Evolutionary conservation across 208 protist species (phyloP), one percentile per base, ranked within the genome.

Genomic region (Crithidia fasciculata): DNA sequence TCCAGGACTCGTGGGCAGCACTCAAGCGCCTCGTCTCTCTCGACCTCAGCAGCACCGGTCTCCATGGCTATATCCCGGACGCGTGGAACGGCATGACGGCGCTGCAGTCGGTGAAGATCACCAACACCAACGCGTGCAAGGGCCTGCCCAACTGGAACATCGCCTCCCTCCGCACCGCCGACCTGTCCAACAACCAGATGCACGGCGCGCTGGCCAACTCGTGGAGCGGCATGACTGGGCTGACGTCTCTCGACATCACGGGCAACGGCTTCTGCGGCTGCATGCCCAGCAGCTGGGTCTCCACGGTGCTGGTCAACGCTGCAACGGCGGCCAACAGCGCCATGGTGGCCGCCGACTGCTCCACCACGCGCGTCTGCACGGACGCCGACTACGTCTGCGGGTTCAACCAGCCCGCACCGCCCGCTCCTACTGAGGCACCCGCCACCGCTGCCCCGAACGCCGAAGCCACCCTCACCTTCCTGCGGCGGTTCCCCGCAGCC

Each of bases 111-210:
- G 18, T 59, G 52, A 57, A 53, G 12, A 54, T 68, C 13, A 52
- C 16, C 47, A 36, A 60, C 49, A 49, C 63, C 3, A 9, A 44
- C 64, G 50, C 59, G 5, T 77, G 62, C 63, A 28, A 19, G 8
- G n/a, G 18, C 36, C 47, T 78, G 16, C 72, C 64, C 47, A 67
- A 67, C 40, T 69, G 61, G 61, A 45, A 49, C 69, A 80, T 80
- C n/a, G 0, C 50, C 5, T 40, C 54, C 2, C 69, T 80, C 47
- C 44, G 40, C 4, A n/a, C 8, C 28, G 39, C 69, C 12, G 76
- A 81, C 47, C 47, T 81, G 18, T 58, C 37, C 49, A 15, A 81
- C 50, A 81, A 72, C 69, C 18, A 59, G 43, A 43, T 81, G 49
- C 4, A 18, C 15, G 75, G 75, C 47, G 15, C 19, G 6, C 61